A percentile compares a stretch with the other conserved stretches of the same genome.
Conservation (phyloP, 164 flowering plant species). For the Houttuynia cordata region DNA sequence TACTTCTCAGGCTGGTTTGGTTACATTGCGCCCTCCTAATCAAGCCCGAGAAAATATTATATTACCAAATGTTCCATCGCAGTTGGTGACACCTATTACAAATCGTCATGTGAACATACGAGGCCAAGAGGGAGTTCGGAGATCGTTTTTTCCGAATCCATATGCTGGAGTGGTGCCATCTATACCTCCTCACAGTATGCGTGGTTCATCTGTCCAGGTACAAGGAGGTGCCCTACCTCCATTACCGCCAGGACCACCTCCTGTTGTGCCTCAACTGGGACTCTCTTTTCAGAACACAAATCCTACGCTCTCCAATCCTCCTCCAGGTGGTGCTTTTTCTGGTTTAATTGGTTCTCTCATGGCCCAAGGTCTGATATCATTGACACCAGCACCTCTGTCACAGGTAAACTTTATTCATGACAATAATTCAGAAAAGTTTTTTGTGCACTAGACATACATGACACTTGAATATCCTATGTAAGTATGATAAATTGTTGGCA, state of each 20-base stretch:
- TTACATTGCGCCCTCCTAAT: conserved; percentile 17
- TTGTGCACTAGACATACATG: too few species aligned
- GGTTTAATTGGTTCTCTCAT: conserved; percentile 66
- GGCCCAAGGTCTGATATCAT: conserved; percentile 82
- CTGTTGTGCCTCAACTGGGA: conserved; percentile 26
- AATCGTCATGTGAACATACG: conserved; percentile 33
- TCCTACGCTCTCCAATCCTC: conserved; percentile 24
- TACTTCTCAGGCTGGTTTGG: conserved; percentile 16
- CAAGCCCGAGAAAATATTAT: conserved; percentile 22
- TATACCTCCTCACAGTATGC: conserved; percentile 20
- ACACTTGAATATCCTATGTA: too few species aligned
- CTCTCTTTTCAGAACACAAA: conserved; percentile 28
- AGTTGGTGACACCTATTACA: conserved; percentile 17
- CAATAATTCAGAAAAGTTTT: too few species aligned
- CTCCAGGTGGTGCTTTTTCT: conserved; percentile 36
- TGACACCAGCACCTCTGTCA: conserved; percentile 29
- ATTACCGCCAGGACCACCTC: conserved; percentile 53
- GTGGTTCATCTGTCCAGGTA: conserved; percentile 26
- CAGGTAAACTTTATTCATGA: conserved; percentile 35
- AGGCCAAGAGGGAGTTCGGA: conserved; percentile 20
- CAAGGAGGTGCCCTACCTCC: conserved; percentile 39
- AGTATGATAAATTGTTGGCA: too few species aligned
- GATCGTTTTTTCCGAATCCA: conserved; percentile 18
- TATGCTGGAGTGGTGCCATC: conserved; percentile 20
- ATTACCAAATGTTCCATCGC: conserved; percentile 16